phyloP scores from a whole-genome alignment of 2,329 filamentous ascomycete species.

The Escovopsis sp. region DNA sequence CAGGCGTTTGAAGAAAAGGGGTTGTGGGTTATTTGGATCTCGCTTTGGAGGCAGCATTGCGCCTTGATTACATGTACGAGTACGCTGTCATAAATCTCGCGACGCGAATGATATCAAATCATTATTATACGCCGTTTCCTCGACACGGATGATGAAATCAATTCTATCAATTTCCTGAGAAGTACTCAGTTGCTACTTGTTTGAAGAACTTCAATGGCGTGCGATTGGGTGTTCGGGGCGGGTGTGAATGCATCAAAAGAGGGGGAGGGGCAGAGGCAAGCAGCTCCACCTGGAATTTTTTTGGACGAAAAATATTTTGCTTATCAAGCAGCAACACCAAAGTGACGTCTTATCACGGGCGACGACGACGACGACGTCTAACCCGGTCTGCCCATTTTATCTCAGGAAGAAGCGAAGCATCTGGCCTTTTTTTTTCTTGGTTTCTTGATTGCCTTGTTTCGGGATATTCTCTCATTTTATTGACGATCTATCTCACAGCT shows the following conservation, averaged over 20 bases:
- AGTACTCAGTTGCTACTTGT: no score
- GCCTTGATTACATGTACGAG: no score
- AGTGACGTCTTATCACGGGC: conserved; percentile 2
- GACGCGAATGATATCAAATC: not conserved
- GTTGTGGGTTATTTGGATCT: no score
- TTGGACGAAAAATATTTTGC: conserved; percentile 7
- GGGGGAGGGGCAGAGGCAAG: conserved; percentile 6
- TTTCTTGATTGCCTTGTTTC: not conserved
- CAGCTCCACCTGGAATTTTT: conserved; percentile 2
- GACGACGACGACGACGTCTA: no score
- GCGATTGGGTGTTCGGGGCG: no score
- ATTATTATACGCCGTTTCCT: not conserved
- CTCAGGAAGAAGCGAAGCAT: not conserved
- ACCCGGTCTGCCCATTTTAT: not conserved
- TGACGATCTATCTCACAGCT: not conserved
- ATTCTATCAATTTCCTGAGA: no score
- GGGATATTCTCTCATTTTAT: not conserved
- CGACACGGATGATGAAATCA: not conserved
- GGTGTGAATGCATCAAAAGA: not conserved
- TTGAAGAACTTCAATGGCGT: no score
- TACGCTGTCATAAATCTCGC: no score
- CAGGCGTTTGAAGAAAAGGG: not conserved
- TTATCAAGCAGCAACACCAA: conserved; percentile 5
- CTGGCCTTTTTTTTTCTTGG: not conserved
- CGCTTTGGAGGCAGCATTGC: no score